These are phyloP conservation scores for Tylopilus felleus DNA, from an alignment of 768 basidiomycete species.

Conservation along the genomic window DNA sequence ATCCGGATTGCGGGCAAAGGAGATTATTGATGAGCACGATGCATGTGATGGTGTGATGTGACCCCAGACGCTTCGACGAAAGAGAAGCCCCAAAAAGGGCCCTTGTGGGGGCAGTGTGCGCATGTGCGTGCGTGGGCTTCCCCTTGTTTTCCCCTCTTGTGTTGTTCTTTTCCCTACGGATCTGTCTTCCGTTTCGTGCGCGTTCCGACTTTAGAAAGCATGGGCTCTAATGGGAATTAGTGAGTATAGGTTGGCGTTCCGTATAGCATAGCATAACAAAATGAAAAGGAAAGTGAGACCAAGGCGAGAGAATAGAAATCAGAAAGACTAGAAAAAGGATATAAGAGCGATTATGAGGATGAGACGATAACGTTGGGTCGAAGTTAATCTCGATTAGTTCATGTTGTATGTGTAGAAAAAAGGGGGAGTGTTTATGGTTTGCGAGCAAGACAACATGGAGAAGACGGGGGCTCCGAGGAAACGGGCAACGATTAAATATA, in stretches of 20 bases:
- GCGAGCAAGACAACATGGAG: constrained; percentile 23
- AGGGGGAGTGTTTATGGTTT: not conserved
- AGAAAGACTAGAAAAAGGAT: not conserved
- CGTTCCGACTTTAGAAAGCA: not conserved
- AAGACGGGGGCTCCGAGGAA: not conserved
- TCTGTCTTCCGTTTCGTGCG: not conserved
- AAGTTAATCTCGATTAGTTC: not conserved
- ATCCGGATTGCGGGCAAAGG: no score
- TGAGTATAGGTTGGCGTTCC: not conserved
- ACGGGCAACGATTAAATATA: constrained; percentile 8
- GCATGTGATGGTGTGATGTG: no score
- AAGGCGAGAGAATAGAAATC: not conserved
- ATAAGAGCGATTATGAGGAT: not conserved
- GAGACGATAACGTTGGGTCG: not conserved
- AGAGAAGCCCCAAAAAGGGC: no score
- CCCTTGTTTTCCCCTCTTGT: no score
- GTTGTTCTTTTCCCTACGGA: no score
- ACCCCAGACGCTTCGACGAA: no score
- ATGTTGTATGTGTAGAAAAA: not conserved
- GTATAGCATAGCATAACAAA: not conserved
- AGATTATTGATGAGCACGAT: no score
- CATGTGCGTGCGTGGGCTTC: no score
- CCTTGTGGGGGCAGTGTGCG: no score
- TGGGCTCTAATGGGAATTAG: not conserved
- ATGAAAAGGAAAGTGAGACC: not conserved